Evolutionary conservation across 1,284 basidiomycete species (phyloP), one percentile per base, ranked within the genome.

Genomic region (Pseudozyma thailandica): DNA sequence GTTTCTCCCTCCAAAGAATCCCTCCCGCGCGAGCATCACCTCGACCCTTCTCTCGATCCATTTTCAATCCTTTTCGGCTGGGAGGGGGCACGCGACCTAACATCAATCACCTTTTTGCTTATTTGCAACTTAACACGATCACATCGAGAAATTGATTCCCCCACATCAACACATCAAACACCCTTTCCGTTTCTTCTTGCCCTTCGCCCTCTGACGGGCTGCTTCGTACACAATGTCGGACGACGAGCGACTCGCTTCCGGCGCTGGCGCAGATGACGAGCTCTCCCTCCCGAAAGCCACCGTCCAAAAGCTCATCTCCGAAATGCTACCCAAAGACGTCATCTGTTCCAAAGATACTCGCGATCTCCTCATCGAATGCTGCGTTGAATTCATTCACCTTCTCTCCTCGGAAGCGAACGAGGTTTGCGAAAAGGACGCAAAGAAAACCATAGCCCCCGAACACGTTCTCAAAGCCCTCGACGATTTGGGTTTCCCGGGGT

Each of bases 401-500:
- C 91, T 99, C 81, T 96, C 96, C 15, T 94, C 94, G 7, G 94
- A 98, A 84, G 92, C 94, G 50, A 98, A 98, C 84, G 93, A 97
- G 74, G 93, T 97, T 60, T 99, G 96, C 84, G 96, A 98, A 81
- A 90, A 92, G 83, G 93, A 94, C 79, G 91, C 92, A n/a, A 98
- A 98, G 86, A 99, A 98, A 86, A 99, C 95, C 0, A 98, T 99
- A 76, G 92, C 94, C 4, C 95, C 96, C 2, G 95, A 99, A 80
- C 95, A 99, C 82, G 94, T 98, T 45, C 90, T 97, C 41, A 86
- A 88, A 33, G 96, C 95, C 6, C 86, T 99, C 50, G 92, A 93
- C 91, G 88, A 90, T 45, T 88, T 95, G 18, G 93, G 93, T n/a
- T 95, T 94, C 77, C 91, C 93, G 74, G 87, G 88, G 15, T 94